These are phyloP conservation scores for Vitellaria paradoxa DNA, from an alignment of 179 eudicot species.

Conservation along the genomic window DNA sequence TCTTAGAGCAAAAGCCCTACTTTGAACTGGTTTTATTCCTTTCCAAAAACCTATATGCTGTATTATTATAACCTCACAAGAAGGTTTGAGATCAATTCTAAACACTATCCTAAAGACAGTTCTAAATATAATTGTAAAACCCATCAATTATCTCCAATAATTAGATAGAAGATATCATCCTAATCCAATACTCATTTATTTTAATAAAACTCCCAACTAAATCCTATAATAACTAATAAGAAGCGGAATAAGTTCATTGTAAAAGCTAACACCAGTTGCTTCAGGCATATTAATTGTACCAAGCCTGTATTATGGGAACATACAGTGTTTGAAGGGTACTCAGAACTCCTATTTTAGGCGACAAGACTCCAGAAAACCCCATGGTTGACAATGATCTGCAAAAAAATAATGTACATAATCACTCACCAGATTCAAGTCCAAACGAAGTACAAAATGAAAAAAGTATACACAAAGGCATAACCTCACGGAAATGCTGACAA, in stretches of 20 bases:
- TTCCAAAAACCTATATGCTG: too few relatives aligned
- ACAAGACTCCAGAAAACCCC: conserved; percentile 73
- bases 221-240: too few relatives aligned
- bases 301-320: conserved; percentile 24
- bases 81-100: too few relatives aligned
- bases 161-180: too few relatives aligned
- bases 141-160: too few relatives aligned
- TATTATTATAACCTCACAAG: too few relatives aligned
- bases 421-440: conserved; percentile 5
- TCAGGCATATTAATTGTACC: neutral
- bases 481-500: neutral
- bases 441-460: neutral
- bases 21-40: too few relatives aligned
- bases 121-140: too few relatives aligned
- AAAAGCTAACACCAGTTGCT: neutral
- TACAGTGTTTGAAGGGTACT: conserved; percentile 69
- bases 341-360: conserved; percentile 60
- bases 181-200: too few relatives aligned
- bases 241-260: neutral
- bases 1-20: too few relatives aligned
- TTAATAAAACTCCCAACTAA: too few relatives aligned
- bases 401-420: conserved; percentile 18
- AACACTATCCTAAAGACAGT: too few relatives aligned
- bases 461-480: neutral
- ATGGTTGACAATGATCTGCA: conserved; percentile 73